These are phyloP conservation scores for Penicillium verhagenii DNA, from an alignment of 495 filamentous ascomycete species.

Conservation along the genomic window DNA sequence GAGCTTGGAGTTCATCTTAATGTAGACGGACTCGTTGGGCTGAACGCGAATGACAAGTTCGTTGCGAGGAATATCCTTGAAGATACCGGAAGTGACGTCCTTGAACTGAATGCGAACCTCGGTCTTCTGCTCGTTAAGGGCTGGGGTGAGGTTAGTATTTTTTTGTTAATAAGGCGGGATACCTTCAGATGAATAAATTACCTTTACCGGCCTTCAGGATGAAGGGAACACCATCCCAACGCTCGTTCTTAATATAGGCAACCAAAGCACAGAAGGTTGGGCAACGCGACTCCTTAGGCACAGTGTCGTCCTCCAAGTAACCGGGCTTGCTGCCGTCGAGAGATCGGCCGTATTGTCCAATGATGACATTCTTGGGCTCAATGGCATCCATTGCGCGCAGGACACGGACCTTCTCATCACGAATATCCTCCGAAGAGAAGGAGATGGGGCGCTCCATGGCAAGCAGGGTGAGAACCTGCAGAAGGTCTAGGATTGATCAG, in stretches of 20 bases:
- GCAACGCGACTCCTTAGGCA: constrained; percentile 95
- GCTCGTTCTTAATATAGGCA: constrained; percentile 98
- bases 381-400: constrained; percentile 91
- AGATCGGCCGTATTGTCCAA: constrained; percentile 96
- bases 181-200: constrained; percentile 19
- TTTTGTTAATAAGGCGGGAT: background rate
- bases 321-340: constrained; percentile 95
- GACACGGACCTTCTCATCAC: constrained; percentile 96
- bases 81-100: constrained; percentile 98
- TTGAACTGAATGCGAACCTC: constrained; percentile 99
- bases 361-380: constrained; percentile 99
- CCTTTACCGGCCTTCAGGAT: constrained; percentile 98
- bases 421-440: constrained; percentile 97
- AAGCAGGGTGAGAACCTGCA: constrained; percentile 93
- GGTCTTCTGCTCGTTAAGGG: constrained; percentile 99
- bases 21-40: constrained; percentile 99
- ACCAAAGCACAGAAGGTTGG: constrained; percentile 98
- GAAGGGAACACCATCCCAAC: constrained; percentile 99
- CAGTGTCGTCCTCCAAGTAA: constrained; percentile 98
- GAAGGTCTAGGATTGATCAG: constrained; percentile 59
- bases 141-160: constrained; percentile 32
- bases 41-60: constrained; percentile 99
- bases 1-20: constrained; percentile 99
- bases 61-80: constrained; percentile 99
- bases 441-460: constrained; percentile 99